phyloP scores from a whole-genome alignment of 164 flowering plant genomes.

The Aristolochia californica region DNA sequence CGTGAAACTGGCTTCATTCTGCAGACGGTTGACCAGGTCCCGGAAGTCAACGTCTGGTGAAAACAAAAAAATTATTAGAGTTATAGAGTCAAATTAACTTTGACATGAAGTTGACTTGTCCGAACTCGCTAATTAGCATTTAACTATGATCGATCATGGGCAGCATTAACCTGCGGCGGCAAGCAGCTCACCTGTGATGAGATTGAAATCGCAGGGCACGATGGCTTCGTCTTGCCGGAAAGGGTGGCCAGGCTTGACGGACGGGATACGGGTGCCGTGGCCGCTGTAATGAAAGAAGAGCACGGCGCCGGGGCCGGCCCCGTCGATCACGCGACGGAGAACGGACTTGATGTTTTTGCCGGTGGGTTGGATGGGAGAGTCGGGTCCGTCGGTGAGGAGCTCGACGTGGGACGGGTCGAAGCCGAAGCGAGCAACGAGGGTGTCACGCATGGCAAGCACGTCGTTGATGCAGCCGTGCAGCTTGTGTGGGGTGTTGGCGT shows the following conservation, averaged over 20 bases:
- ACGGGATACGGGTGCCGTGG: slow-evolving; percentile 63
- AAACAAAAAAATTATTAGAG: too few relatives aligned
- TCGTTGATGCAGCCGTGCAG: slow-evolving; percentile 82
- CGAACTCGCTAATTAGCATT: too few relatives aligned
- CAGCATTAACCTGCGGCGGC: too few relatives aligned
- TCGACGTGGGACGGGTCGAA: slow-evolving; percentile 32
- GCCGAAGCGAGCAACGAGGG: slow-evolving; percentile 37
- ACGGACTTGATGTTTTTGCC: slow-evolving; percentile 54
- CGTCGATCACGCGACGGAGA: slow-evolving; percentile 37
- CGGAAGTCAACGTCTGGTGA: slow-evolving; percentile 57
- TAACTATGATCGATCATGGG: too few relatives aligned
- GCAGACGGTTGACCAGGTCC: slow-evolving; percentile 46
- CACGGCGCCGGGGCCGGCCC: slow-evolving; percentile 47
- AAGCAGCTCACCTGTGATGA: slow-evolving; percentile 64
- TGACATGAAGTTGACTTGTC: too few relatives aligned
- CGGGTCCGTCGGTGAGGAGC: slow-evolving; percentile 38
- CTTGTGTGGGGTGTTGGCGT: slow-evolving; percentile 40
- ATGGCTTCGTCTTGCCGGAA: slow-evolving; percentile 54
- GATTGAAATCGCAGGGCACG: slow-evolving; percentile 74
- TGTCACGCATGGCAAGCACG: slow-evolving; percentile 37
- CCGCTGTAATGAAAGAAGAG: slow-evolving; percentile 74
- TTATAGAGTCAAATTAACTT: too few relatives aligned
- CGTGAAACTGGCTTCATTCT: slow-evolving; percentile 58
- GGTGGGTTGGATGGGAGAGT: slow-evolving; percentile 38
- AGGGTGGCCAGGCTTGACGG: slow-evolving; percentile 17